Percentiles rank a stretch among this genome's conserved stretches.
Conservation (phyloP, 2,329 filamentous ascomycete genomes). For the Niveomyces coronatus region DNA sequence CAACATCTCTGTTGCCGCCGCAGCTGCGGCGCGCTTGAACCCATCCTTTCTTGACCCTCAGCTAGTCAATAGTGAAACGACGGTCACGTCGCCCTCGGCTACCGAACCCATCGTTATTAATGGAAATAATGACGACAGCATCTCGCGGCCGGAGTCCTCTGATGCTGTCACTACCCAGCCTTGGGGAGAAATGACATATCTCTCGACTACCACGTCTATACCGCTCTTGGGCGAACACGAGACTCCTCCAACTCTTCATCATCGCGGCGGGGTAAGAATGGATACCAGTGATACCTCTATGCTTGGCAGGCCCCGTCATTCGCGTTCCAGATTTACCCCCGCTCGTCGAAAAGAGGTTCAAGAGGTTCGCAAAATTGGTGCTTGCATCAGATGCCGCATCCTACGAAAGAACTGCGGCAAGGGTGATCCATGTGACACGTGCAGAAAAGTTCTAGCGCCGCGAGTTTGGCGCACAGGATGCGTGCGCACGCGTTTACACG, state of each 20-base stretch:
- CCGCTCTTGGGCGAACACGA: conserved; percentile 21
- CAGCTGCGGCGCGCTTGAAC: conserved; percentile 45
- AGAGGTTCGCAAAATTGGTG: conserved; percentile 53
- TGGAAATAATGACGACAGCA: conserved; percentile 15
- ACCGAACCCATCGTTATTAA: no score
- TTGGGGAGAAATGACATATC: conserved; percentile 45
- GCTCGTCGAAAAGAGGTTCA: conserved; percentile 54
- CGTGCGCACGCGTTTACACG: conserved; percentile 50
- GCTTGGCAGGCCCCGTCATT: conserved; percentile 41
- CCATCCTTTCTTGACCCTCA: conserved; percentile 45
- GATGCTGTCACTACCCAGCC: conserved; percentile 27
- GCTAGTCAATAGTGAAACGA: conserved; percentile 24
- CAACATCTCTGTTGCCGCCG: conserved; percentile 45
- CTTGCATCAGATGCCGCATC: conserved; percentile 56
- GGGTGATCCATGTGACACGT: conserved; percentile 52
- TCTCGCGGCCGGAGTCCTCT: conserved; percentile 14
- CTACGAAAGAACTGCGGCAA: conserved; percentile 57
- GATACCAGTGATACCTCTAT: conserved; percentile 32
- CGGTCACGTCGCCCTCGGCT: conserved; percentile 21
- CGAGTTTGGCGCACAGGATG: conserved; percentile 57
- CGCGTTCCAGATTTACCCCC: conserved; percentile 47
- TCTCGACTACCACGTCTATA: conserved; percentile 26
- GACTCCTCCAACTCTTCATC: conserved; percentile 23
- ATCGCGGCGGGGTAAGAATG: conserved; percentile 43
- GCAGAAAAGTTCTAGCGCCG: conserved; percentile 51